Evolutionary conservation across 495 filamentous ascomycete genomes (phyloP).

Genomic region (Cairneyella variabilis): DNA sequence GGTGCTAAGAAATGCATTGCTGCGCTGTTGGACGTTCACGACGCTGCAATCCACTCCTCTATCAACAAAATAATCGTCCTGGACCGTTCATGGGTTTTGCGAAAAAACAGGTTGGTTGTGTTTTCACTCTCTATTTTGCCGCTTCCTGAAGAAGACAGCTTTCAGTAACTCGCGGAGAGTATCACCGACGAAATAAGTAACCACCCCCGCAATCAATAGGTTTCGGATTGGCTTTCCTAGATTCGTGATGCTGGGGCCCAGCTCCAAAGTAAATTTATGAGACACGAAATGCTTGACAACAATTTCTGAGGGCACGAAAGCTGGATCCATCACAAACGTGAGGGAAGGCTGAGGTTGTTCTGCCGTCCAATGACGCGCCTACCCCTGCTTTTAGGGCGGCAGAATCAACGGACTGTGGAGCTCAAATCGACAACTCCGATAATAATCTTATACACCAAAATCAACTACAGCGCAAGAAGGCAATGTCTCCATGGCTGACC

Average conservation of each 20-base stretch:
- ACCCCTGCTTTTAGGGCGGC: too few species aligned
- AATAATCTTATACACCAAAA: too few species aligned
- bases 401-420: too few species aligned
- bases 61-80: background rate
- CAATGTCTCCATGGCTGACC: constrained; percentile 62
- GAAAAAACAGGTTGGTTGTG: background rate
- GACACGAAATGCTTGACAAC: constrained; percentile 24
- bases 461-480: background rate
- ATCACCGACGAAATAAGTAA: constrained; percentile 18
- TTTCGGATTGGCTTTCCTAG: constrained; percentile 25
- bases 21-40: background rate
- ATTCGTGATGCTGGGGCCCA: constrained; percentile 20
- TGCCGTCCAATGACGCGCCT: background rate
- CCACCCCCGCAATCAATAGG: constrained; percentile 15
- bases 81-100: background rate
- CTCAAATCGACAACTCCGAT: too few species aligned
- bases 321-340: constrained; percentile 19
- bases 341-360: background rate
- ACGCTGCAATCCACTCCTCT: background rate
- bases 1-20: constrained; percentile 12
- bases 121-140: constrained; percentile 7
- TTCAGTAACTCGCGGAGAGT: constrained; percentile 21
- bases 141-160: constrained; percentile 26
- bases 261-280: constrained; percentile 26
- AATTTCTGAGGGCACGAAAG: constrained; percentile 24